Base-by-base conservation (phyloP, 768 basidiomycete species). In the Heimioporus sp. region DNA sequence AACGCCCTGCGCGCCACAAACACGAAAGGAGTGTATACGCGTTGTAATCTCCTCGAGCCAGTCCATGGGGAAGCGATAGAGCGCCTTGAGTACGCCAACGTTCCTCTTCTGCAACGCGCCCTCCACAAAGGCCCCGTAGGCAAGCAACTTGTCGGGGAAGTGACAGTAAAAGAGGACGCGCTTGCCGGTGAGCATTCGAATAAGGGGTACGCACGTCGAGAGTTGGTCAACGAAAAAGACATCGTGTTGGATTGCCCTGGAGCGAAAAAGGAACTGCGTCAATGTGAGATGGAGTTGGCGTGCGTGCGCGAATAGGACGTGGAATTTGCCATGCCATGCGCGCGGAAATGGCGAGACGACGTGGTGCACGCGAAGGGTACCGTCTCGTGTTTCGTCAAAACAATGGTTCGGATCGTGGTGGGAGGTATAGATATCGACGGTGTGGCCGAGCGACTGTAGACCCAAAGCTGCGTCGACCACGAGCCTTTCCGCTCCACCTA, bases 161-260 rank as follows among this genome's bases (percentile, higher is more conserved):
- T 98, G 97, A 59, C 93, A 96, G 67, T 99, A 98, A 70, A 98
- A 98, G 17, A 98, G 86, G 30, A 96, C 90, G 2, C 92, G 83
- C n/a, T 82, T 90, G 19, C 76, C 75, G 3, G 76, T 80, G 13
- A 90, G 62, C 53, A 73, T 61, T 3, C 90, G 80, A 0, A 99
- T 76, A 52, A 97, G 75, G 0, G 96, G 96, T 21, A 98, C 76
- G 57, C 89, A 93, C 2, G 94, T 92, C 5, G 92, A 93, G 17
- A 98, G 83, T 66, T 98, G 97, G 72, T 98, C 96, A 5, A 98
- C 90, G 53, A 98, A 86, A 72, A 86, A 95, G 19, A 98, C 83
- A 64, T 98, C 95, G 62, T 87, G 83, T 31, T 72, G 62, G 1
- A 51, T 37, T 4, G 76, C 72, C 13, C 69, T 65, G 6, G 74